Conservation (phyloP, 768 basidiomycete species). For the Pulveroboletus sp. region DNA sequence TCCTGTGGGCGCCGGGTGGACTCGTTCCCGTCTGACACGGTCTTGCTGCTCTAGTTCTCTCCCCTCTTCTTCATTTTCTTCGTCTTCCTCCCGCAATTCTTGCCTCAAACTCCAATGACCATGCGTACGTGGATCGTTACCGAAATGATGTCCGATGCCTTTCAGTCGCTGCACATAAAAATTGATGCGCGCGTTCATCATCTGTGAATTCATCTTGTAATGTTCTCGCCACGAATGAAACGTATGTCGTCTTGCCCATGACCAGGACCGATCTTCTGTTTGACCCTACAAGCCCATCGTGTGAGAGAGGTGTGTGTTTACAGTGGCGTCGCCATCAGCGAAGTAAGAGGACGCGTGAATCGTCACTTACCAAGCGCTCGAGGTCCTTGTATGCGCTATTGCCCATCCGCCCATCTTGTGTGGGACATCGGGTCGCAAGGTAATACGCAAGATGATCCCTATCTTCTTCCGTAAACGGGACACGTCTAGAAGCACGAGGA, state of each 20-base stretch:
- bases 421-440: slow-evolving; percentile 45
- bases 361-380: slow-evolving; percentile 42
- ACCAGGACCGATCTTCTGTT: slow-evolving; percentile 35
- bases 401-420: slow-evolving; percentile 42
- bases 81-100: neutral
- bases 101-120: neutral
- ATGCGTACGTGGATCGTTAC: slow-evolving; percentile 24
- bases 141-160: slow-evolving; percentile 15
- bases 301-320: neutral
- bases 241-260: slow-evolving; percentile 40
- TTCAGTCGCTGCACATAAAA: slow-evolving; percentile 21
- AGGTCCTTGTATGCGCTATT: slow-evolving; percentile 43
- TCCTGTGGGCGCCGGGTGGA: neutral
- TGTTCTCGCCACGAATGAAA: slow-evolving; percentile 62
- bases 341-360: neutral
- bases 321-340: neutral
- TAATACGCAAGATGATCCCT: slow-evolving; percentile 41
- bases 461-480: slow-evolving; percentile 38
- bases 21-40: neutral
- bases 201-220: slow-evolving; percentile 41
- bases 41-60: neutral
- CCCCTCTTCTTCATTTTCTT: slow-evolving; percentile 4
- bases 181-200: slow-evolving; percentile 41
- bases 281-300: slow-evolving; percentile 14
- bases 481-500: slow-evolving; percentile 12